A percentile compares a stretch with the other conserved stretches of the same genome.
Evolutionary conservation across 306 rosid genomes (phyloP).

Genomic region (Oemleria cerasiformis): DNA sequence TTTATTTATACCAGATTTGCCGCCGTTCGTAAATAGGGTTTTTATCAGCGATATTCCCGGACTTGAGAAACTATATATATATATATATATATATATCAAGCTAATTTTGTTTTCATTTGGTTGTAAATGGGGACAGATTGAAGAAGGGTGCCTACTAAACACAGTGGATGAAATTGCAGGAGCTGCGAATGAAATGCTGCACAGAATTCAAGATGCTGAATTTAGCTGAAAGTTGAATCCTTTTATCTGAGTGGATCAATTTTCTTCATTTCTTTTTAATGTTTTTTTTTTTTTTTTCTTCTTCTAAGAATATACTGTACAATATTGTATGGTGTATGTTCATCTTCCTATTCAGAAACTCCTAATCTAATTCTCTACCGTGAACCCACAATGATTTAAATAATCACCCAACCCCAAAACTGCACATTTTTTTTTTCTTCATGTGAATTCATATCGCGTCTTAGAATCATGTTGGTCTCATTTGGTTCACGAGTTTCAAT

Average conservation of each 20-base stretch:
- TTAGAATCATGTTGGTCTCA: too few relatives aligned
- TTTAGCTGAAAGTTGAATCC: constrained; percentile 34
- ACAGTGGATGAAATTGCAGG: constrained; percentile 90
- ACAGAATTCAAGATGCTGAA: constrained; percentile 45
- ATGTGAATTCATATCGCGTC: too few relatives aligned
- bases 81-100: not conserved
- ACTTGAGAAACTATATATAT: not conserved
- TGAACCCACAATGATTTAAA: constrained; percentile 8
- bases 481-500: too few relatives aligned
- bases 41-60: not conserved
- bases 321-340: constrained; percentile 10
- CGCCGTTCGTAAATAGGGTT: too few relatives aligned
- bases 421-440: too few relatives aligned
- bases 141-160: constrained; percentile 67
- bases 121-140: constrained; percentile 50
- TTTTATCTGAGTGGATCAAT: constrained; percentile 2
- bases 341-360: not conserved
- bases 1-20: too few relatives aligned
- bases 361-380: not conserved
- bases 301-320: constrained; percentile 2
- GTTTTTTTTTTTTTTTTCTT: not conserved
- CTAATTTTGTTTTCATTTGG: not conserved
- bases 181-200: constrained; percentile 70
- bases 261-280: not conserved
- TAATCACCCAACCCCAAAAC: not conserved